phyloP scores from a whole-genome alignment of 176 grass and related monocot species.

The Cenchrus purpureus region DNA sequence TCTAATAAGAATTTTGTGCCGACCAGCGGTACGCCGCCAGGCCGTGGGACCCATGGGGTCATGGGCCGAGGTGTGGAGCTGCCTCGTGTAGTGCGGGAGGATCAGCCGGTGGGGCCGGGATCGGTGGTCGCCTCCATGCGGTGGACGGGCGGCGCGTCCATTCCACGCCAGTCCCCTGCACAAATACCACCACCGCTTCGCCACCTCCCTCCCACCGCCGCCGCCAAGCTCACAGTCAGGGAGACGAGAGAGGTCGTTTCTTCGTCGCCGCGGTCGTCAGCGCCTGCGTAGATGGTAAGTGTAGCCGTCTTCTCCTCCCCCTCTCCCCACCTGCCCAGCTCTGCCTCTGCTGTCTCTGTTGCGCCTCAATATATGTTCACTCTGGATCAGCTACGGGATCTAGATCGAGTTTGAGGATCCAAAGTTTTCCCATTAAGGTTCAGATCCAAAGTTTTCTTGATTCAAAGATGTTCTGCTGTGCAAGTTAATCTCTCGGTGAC shows the following conservation, averaged over 20 bases:
- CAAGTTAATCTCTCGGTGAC: not conserved
- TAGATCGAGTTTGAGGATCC: not conserved
- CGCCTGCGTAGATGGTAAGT: constrained; percentile 32
- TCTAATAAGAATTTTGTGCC: too few species aligned
- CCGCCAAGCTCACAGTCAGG: not conserved
- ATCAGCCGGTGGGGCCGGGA: constrained; percentile 23
- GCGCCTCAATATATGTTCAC: too few species aligned
- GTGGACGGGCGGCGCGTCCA: constrained; percentile 38
- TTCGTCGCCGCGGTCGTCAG: not conserved
- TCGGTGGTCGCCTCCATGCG: constrained; percentile 31
- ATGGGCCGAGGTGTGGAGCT: too few species aligned
- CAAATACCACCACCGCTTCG: constrained; percentile 45
- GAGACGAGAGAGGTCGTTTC: not conserved
- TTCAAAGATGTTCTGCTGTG: not conserved
- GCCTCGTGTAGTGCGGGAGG: not conserved
- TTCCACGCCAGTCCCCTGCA: constrained; percentile 55
- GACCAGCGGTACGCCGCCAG: too few species aligned
- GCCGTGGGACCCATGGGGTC: too few species aligned
- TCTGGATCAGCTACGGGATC: not conserved
- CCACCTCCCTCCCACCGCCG: not conserved
- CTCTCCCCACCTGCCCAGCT: too few species aligned
- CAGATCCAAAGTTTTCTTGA: not conserved
- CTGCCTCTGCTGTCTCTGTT: not conserved
- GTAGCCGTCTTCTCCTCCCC: not conserved
- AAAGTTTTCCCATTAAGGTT: not conserved